Evolutionary conservation across 305 asterid genomes (phyloP).

Genomic region (Ilex paraguariensis): DNA sequence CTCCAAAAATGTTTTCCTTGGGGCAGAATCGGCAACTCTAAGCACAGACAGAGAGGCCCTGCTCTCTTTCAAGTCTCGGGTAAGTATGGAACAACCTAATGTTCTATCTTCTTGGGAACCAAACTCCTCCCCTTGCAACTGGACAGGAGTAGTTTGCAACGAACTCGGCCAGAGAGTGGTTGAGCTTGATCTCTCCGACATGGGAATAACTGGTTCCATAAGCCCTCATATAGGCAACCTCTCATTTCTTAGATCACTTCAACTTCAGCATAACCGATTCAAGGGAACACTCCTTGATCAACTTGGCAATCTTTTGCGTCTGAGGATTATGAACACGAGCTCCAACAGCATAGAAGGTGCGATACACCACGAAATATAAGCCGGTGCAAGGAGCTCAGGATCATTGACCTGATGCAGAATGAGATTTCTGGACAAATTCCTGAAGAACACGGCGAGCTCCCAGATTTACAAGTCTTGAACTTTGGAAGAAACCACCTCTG

Average conservation of each 20-base stretch:
- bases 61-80: constrained; percentile 39
- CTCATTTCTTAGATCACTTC: constrained; percentile 43
- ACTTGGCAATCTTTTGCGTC: constrained; percentile 35
- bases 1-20: background rate
- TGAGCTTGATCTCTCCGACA: constrained; percentile 36
- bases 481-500: constrained; percentile 38
- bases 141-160: constrained; percentile 54
- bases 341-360: constrained; percentile 31
- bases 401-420: constrained; percentile 42
- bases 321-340: constrained; percentile 39
- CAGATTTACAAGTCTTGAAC: constrained; percentile 33
- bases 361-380: constrained; percentile 39
- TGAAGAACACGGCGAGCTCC: constrained; percentile 26
- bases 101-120: constrained; percentile 41
- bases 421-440: constrained; percentile 41
- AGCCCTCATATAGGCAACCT: constrained; percentile 53
- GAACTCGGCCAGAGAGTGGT: constrained; percentile 22
- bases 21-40: constrained; percentile 16
- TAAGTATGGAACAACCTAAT: constrained; percentile 14
- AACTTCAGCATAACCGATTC: constrained; percentile 43
- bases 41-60: constrained; percentile 48
- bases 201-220: constrained; percentile 36
- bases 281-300: constrained; percentile 39
- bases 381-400: constrained; percentile 33
- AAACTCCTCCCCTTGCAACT: constrained; percentile 49